These are phyloP conservation scores for Rhytidiadelphus loreus DNA, from an alignment of 225 moss, liverwort and hornwort genomes.

Conservation along the genomic window DNA sequence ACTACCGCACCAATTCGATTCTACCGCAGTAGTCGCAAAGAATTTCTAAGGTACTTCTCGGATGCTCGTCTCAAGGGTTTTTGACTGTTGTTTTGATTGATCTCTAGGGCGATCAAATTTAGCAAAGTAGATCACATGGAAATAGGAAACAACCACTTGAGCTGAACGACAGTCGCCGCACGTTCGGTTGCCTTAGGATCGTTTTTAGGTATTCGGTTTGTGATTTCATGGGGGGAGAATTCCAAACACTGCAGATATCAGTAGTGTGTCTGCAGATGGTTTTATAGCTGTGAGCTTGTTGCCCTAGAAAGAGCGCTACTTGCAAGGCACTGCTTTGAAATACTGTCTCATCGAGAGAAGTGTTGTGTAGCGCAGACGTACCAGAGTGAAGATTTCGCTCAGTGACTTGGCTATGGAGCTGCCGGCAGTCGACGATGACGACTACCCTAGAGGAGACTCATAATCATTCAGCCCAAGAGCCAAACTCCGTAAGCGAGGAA, in stretches of 20 bases:
- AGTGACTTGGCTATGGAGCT: conserved; percentile 13
- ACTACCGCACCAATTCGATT: conserved; percentile 61
- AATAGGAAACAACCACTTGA: neutral
- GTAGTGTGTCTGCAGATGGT: neutral
- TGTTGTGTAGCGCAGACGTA: neutral
- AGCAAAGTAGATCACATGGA: neutral
- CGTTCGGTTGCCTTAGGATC: neutral
- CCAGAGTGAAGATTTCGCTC: neutral
- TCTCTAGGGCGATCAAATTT: neutral
- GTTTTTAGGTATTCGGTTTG: neutral
- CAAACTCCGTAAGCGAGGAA: neutral
- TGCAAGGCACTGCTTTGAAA: neutral
- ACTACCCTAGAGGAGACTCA: neutral
- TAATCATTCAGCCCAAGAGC: neutral
- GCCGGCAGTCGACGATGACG: conserved; percentile 19
- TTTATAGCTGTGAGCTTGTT: neutral
- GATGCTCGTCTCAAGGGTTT: neutral
- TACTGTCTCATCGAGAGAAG: neutral
- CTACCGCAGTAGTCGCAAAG: conserved; percentile 61
- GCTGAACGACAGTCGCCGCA: neutral
- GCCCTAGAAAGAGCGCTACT: neutral
- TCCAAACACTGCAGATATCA: neutral
- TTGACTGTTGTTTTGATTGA: neutral
- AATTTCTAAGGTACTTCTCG: conserved; percentile 49
- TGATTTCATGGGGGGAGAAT: neutral